Evolutionary conservation across 2,329 filamentous ascomycete genomes (phyloP), one percentile per base, ranked within the genome.

Genomic region (Colletotrichum tropicicola): DNA sequence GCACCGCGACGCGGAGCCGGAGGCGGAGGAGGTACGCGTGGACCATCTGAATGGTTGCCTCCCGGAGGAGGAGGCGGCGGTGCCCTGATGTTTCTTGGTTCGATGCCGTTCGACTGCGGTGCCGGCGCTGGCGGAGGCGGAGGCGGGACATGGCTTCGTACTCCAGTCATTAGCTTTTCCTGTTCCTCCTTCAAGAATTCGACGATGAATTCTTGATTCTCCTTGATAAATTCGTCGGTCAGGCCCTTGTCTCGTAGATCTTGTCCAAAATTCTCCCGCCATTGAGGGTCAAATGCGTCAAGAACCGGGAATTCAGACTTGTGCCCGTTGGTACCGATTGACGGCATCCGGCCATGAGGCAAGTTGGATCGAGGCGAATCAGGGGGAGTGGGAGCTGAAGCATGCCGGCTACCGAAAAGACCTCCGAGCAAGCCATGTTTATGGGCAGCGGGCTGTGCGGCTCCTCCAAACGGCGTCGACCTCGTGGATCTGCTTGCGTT

Each of bases 401-500:
- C 85, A 73, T 89, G 86, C 69, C 85, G 84, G 68, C 87, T 82
- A 70, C 83, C 81, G 72, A 90, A 90, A 17, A 91, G 79, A 55
- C 87, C 85, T 60, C 88, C 87, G n/a, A 90, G 79, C 64, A 90
- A 74, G 19, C 82, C 75, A 70, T 81, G 76, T 56, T 76, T 80
- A 68, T 82, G 79, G 45, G 78, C 78, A 73, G 78, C 81, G 53
- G 76, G 73, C 25, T 67, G 72, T 21, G 77, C 73, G 30, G 78
- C 69, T 52, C 86, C 86, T 59, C 86, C 88, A 72, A 97, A 97
- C 0, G 92, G 91, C 32, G 92, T 95, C 68, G 89, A 85, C 76
- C 84, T 89, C 3, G 94, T 98, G 68, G 91, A 89, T 81, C 97
- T 97, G 81, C 91, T 95, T 41, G 94, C 95, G 80, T 95, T 94